Conservation (phyloP, 768 basidiomycete genomes). For the Gymnopilus dilepis region DNA sequence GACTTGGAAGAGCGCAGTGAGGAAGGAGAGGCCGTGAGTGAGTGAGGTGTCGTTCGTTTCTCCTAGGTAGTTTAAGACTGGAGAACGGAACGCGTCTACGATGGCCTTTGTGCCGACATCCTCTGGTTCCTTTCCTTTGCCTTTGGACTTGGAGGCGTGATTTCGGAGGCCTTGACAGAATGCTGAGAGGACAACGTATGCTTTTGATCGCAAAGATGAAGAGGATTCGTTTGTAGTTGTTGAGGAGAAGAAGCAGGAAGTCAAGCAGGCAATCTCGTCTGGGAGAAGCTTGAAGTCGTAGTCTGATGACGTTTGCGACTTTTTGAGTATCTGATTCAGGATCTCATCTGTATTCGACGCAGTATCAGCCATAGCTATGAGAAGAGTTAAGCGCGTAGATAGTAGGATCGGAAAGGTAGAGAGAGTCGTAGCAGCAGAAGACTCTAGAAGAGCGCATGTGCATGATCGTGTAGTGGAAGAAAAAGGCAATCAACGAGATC, state of each 20-base stretch:
- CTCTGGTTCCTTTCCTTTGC: constrained; percentile 45
- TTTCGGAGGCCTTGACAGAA: constrained; percentile 65
- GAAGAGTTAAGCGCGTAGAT: neutral
- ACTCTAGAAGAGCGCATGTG: constrained; percentile 1
- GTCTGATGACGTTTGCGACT: constrained; percentile 33
- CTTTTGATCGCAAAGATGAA: constrained; percentile 59
- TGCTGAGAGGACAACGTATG: constrained; percentile 70
- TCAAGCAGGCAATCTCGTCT: constrained; percentile 58
- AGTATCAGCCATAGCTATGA: constrained; percentile 18
- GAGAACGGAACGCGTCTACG: constrained; percentile 53
- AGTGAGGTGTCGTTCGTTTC: constrained; percentile 60
- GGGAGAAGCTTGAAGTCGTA: constrained; percentile 44
- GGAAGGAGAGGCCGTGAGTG: constrained; percentile 63
- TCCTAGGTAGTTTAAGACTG: constrained; percentile 53
- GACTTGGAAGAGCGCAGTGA: constrained; percentile 86
- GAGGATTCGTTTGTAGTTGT: constrained; percentile 39
- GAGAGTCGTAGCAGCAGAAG: too few species aligned
- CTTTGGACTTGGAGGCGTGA: constrained; percentile 25
- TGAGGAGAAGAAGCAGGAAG: constrained; percentile 59
- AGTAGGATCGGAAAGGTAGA: too few species aligned
- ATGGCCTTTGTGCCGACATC: constrained; percentile 52
- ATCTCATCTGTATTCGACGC: constrained; percentile 22
- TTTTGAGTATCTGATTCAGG: constrained; percentile 38
- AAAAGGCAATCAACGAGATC: constrained; percentile 22
- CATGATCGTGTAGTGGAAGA: constrained; percentile 16